Percentiles rank a stretch among this genome's conserved stretches.
Conservation (phyloP, 306 rosid species). For the Quillaja saponaria region DNA sequence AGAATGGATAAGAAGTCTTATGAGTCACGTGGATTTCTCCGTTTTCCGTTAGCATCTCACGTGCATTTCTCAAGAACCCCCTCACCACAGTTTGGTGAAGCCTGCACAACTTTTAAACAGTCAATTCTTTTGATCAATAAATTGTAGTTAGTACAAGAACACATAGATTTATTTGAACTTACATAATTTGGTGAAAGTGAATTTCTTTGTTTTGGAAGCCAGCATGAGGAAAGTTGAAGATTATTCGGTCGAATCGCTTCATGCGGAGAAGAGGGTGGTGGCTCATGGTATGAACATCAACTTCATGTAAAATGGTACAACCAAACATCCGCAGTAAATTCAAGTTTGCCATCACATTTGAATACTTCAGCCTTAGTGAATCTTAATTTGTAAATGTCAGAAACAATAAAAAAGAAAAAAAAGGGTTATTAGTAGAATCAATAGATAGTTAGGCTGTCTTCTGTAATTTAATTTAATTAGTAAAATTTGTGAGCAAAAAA, state of each 20-base stretch:
- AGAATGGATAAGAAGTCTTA: slow-evolving; percentile 37
- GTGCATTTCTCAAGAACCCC: too few species aligned
- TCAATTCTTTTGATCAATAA: neutral
- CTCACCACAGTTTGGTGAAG: slow-evolving; percentile 31
- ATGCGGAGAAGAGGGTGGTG: neutral
- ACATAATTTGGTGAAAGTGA: neutral
- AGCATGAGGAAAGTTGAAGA: too few species aligned
- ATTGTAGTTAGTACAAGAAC: too few species aligned
- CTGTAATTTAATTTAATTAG: too few species aligned
- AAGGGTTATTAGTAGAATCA: too few species aligned
- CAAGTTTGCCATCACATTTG: slow-evolving; percentile 2
- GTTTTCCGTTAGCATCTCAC: too few species aligned
- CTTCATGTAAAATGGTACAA: slow-evolving; percentile 32
- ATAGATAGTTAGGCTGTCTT: too few species aligned
- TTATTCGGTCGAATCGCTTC: slow-evolving; percentile 5
- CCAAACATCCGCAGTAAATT: slow-evolving; percentile 28
- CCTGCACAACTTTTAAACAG: slow-evolving; percentile 19
- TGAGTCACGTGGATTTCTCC: too few species aligned
- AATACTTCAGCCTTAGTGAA: neutral
- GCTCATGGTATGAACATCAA: slow-evolving; percentile 32
- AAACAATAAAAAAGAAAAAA: too few species aligned
- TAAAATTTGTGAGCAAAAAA: too few species aligned
- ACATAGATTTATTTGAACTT: neutral
- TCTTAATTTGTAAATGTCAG: neutral
- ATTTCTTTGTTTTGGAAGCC: rapidly evolving